Evolutionary conservation across 805 yeast genomes (phyloP).

Genomic region (Metschnikowia cerradonensis): DNA sequence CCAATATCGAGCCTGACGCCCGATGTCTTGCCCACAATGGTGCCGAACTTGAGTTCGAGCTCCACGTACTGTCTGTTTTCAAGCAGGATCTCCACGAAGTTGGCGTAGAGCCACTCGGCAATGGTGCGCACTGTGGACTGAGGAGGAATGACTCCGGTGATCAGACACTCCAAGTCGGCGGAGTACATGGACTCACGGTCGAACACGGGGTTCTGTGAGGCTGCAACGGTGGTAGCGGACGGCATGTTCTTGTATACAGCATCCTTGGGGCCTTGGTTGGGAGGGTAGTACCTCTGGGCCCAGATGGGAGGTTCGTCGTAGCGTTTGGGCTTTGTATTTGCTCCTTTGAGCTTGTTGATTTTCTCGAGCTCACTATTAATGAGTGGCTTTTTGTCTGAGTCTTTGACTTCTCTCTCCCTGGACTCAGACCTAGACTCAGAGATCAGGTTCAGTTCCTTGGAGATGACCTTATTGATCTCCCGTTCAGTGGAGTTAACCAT

Average conservation of each 20-base stretch:
- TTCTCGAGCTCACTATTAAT: slow-evolving; percentile 22
- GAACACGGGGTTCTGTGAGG: slow-evolving; percentile 23
- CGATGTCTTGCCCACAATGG: slow-evolving; percentile 57
- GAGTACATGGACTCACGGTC: slow-evolving; percentile 28
- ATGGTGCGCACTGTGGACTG: slow-evolving; percentile 78
- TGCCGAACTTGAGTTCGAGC: slow-evolving; percentile 72
- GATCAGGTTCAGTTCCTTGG: background rate
- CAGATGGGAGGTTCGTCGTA: slow-evolving; percentile 70
- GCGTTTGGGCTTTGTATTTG: slow-evolving; percentile 50
- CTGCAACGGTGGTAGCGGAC: slow-evolving; percentile 7
- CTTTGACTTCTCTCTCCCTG: too few relatives aligned
- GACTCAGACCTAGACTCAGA: background rate
- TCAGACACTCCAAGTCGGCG: slow-evolving; percentile 45
- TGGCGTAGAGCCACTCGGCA: slow-evolving; percentile 87
- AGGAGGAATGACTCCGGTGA: slow-evolving; percentile 72
- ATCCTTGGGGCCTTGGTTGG: slow-evolving; percentile 10
- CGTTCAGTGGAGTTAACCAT: slow-evolving; percentile 7
- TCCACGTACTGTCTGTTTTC: slow-evolving; percentile 56
- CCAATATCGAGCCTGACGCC: slow-evolving; percentile 64
- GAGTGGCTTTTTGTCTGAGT: background rate
- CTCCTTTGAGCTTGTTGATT: slow-evolving; percentile 20
- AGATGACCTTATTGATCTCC: slow-evolving; percentile 7
- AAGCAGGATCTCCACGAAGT: slow-evolving; percentile 58
- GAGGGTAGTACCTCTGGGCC: slow-evolving; percentile 66
- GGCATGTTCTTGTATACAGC: background rate